These are phyloP conservation scores for Pisolithus microcarpus DNA, from an alignment of 768 basidiomycete genomes.

Conservation along the genomic window DNA sequence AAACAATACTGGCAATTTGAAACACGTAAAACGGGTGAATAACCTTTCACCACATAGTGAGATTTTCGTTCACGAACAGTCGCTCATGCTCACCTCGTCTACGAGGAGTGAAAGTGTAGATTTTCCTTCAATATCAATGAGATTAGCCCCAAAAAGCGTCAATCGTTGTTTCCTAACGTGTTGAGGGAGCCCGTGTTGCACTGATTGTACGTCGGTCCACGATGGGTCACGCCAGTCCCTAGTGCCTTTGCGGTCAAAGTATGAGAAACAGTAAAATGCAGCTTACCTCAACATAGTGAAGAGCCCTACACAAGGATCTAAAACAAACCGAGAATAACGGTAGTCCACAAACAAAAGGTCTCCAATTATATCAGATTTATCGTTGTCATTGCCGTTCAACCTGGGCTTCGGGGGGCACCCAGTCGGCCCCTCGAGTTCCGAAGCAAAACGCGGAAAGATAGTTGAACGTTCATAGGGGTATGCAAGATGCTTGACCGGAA, in stretches of 20 bases:
- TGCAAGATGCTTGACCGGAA: constrained; percentile 57
- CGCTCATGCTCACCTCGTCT: constrained; percentile 67
- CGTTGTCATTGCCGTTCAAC: constrained; percentile 26
- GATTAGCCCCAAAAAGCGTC: constrained; percentile 74
- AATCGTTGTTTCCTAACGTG: constrained; percentile 55
- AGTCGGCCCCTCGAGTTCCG: constrained; percentile 24
- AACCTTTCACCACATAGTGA: constrained; percentile 39
- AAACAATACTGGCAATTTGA: constrained; percentile 87
- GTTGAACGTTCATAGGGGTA: constrained; percentile 79
- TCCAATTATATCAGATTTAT: constrained; percentile 35
- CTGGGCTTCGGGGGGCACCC: constrained; percentile 21
- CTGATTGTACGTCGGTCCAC: constrained; percentile 56
- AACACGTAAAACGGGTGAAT: constrained; percentile 99
- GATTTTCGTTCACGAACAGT: background rate
- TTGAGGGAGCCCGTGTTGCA: constrained; percentile 58
- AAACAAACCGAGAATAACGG: constrained; percentile 83
- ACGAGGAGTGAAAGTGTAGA: constrained; percentile 68
- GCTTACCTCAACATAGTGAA: constrained; percentile 75
- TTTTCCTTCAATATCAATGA: constrained; percentile 88
- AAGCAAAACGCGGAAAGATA: constrained; percentile 51
- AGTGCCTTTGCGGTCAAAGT: constrained; percentile 7
- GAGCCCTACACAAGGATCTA: constrained; percentile 77
- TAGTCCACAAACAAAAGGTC: constrained; percentile 75
- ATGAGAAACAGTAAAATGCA: background rate
- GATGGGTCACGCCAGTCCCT: constrained; percentile 88